These are phyloP conservation scores for Citrus trifoliata DNA, from an alignment of 345 rosid species.

Conservation along the genomic window DNA sequence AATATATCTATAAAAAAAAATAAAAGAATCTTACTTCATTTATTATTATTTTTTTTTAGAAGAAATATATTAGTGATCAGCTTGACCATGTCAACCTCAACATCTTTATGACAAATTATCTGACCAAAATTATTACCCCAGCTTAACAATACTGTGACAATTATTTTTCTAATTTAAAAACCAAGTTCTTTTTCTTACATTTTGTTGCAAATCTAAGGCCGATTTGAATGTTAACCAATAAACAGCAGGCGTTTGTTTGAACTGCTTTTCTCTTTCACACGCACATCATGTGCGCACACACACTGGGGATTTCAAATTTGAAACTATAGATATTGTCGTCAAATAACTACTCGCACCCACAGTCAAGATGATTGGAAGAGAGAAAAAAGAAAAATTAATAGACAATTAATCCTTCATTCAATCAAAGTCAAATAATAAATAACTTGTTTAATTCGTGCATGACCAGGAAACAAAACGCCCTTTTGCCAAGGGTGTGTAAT, in stretches of 20 bases:
- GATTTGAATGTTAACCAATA: background rate
- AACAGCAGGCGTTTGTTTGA: background rate
- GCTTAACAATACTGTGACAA: background rate
- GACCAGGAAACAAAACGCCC: background rate
- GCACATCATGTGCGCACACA: background rate
- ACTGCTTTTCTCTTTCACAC: background rate
- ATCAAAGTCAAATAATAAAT: constrained; percentile 4
- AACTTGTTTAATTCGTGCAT: background rate
- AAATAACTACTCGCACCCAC: background rate
- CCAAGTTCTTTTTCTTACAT: background rate
- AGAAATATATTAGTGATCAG: too few species aligned
- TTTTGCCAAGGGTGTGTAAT: background rate
- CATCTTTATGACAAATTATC: background rate
- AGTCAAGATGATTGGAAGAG: background rate
- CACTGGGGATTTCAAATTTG: background rate
- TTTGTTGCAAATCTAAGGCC: background rate
- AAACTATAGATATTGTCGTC: background rate
- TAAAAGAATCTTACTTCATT: too few species aligned
- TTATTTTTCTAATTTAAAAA: too few species aligned
- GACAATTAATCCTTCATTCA: too few species aligned
- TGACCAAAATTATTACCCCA: background rate
- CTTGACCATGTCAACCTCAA: too few species aligned
- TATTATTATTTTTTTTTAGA: too few species aligned
- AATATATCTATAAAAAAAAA: too few species aligned
- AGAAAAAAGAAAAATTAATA: background rate